These are phyloP conservation scores for Fusarium nelsonii DNA, from an alignment of 2,329 filamentous ascomycete genomes.

Conservation along the genomic window DNA sequence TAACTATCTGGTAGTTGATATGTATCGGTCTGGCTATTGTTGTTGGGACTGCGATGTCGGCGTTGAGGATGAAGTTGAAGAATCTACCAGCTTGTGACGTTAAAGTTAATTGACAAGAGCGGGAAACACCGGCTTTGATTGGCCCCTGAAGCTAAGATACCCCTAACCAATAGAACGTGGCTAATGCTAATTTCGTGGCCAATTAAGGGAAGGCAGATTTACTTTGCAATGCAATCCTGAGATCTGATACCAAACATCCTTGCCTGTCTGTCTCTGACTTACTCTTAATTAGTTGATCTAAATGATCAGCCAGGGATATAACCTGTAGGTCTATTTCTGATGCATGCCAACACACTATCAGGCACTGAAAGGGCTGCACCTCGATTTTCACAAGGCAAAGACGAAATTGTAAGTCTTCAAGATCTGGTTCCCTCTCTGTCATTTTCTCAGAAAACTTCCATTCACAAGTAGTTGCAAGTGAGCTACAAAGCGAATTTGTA, in stretches of 20 bases:
- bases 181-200: constrained; percentile 10
- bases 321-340: not conserved
- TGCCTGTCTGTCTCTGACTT: not conserved
- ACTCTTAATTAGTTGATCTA: not conserved
- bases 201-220: constrained; percentile 27
- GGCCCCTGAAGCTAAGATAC: constrained; percentile 15
- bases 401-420: not conserved
- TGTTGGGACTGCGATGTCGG: constrained; percentile 19
- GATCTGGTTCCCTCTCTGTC: not conserved
- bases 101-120: constrained; percentile 32
- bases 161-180: constrained; percentile 30
- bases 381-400: not conserved
- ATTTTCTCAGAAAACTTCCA: not conserved
- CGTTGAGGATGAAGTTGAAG: constrained; percentile 29
- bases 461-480: not conserved
- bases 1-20: constrained; percentile 21
- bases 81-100: constrained; percentile 41
- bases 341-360: not conserved
- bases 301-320: not conserved
- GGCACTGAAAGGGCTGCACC: not conserved
- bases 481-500: not conserved
- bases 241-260: constrained; percentile 6
- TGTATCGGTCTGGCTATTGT: not conserved
- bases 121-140: constrained; percentile 48
- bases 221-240: constrained; percentile 18